These are phyloP conservation scores for Telfairia occidentalis DNA, from an alignment of 331 rosid species.

Conservation along the genomic window DNA sequence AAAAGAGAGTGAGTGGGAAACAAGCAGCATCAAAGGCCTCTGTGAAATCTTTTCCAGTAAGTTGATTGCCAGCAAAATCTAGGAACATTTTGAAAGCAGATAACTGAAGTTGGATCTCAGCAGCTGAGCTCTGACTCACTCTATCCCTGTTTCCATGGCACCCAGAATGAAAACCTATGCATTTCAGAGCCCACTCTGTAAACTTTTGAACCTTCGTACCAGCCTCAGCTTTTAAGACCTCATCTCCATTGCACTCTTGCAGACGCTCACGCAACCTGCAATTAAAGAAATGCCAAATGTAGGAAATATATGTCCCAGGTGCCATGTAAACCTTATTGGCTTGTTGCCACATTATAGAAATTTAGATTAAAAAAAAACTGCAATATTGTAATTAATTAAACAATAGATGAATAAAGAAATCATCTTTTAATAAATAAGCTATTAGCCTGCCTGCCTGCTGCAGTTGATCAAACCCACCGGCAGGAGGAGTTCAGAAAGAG, in stretches of 20 bases:
- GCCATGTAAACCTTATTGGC: not conserved
- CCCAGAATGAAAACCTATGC: slow-evolving; percentile 70
- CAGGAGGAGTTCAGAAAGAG: not conserved
- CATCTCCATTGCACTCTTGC: slow-evolving; percentile 82
- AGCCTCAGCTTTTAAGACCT: slow-evolving; percentile 77
- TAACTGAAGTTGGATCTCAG: slow-evolving; percentile 69
- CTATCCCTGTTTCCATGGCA: slow-evolving; percentile 43
- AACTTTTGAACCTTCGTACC: slow-evolving; percentile 72
- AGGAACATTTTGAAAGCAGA: slow-evolving; percentile 67
- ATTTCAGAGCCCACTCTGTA: slow-evolving; percentile 84
- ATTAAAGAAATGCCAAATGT: not conserved
- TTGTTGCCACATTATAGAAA: not conserved
- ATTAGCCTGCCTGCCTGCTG: not conserved
- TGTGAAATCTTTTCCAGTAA: slow-evolving; percentile 74
- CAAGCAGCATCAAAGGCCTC: slow-evolving; percentile 95
- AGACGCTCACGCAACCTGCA: slow-evolving; percentile 78
- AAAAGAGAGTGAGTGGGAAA: slow-evolving; percentile 80
- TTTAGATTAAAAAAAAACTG: not conserved
- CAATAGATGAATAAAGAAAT: not conserved
- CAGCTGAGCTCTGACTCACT: slow-evolving; percentile 37
- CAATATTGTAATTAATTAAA: not conserved
- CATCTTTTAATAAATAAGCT: not conserved
- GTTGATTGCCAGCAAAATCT: slow-evolving; percentile 77
- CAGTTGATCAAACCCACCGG: not conserved
- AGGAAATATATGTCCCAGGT: too few relatives aligned